These are phyloP conservation scores for Gleditsia sinensis DNA, from an alignment of 306 rosid species.

Conservation along the genomic window DNA sequence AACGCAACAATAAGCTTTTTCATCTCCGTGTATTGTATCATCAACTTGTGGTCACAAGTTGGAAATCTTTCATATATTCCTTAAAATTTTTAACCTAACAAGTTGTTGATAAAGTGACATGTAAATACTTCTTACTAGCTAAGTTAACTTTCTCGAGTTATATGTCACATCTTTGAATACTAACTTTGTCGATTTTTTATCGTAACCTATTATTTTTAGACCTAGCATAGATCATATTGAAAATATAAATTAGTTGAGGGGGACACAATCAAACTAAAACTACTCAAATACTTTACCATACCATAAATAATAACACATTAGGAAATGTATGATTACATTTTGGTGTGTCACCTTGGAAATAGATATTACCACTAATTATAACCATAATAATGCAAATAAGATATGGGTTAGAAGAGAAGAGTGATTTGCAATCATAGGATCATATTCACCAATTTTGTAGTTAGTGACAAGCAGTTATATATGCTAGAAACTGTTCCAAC, in stretches of 20 bases:
- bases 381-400: constrained; percentile 8
- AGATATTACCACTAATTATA: constrained; percentile 7
- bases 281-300: no score
- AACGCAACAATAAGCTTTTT: background rate
- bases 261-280: no score
- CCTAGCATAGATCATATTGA: no score
- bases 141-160: no score
- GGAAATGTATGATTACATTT: background rate
- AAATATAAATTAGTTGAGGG: no score
- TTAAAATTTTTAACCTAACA: no score
- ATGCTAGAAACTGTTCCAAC: background rate
- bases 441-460: constrained; percentile 8
- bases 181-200: no score
- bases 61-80: background rate
- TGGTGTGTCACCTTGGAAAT: constrained; percentile 10
- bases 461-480: background rate
- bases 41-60: background rate
- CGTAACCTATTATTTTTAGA: no score
- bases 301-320: background rate
- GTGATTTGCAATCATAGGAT: constrained; percentile 23
- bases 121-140: no score
- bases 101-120: no score
- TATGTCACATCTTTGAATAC: no score
- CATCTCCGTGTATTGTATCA: constrained; percentile 1
- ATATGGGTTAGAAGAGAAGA: constrained; percentile 14